Evolutionary conservation across 345 rosid species (phyloP), one percentile per base, ranked within the genome.

Genomic region (Eucalyptus victrix): DNA sequence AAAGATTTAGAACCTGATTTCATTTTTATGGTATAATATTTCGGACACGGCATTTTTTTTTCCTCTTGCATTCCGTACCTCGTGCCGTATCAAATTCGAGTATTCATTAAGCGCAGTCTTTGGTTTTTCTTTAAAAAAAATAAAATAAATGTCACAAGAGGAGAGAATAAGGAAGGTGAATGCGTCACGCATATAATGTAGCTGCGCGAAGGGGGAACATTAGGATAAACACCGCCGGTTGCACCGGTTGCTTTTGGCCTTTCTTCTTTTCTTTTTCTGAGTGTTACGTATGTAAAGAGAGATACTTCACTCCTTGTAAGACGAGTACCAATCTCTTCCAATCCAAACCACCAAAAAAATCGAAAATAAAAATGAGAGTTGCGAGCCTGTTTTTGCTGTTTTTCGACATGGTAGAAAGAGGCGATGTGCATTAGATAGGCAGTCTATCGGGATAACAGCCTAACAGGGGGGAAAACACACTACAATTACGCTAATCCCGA

Each of bases 1-100:
- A 51, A 54, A 54, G 11, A 54, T 54, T 54, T 21, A 21, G 28
- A 54, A 12, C 0, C 12, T 0, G 5, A 15, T 54, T 21, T 12
- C 3, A 8, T 21, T 21, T 54, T 54, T 19, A 8, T 17, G 0
- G 1, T 54, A 21, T 8, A 54, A 18, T 9, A 54, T 21, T 54
- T 54, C 2, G 58, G 5, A 21, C 11, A 54, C 0, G 26, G 5
- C 26, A 54, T 54, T 54, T 17, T 51, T 51, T 17, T 51, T 17
- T 7, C 54, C 54, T 7, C 2, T 4, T 54, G 60, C 26, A 8
- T 23, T 54, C 28, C 28, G 60, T 54, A 18, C 60, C 60, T 54
- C 18, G 2, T 21, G 26, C 5, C 60, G 28, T 54, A 21, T 9
- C 60, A 54, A 54, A 21, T 21, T 54, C 60, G 26, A 51, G 60